These are phyloP conservation scores for Talaromyces proteolyticus DNA, from an alignment of 495 filamentous ascomycete species.

Conservation along the genomic window DNA sequence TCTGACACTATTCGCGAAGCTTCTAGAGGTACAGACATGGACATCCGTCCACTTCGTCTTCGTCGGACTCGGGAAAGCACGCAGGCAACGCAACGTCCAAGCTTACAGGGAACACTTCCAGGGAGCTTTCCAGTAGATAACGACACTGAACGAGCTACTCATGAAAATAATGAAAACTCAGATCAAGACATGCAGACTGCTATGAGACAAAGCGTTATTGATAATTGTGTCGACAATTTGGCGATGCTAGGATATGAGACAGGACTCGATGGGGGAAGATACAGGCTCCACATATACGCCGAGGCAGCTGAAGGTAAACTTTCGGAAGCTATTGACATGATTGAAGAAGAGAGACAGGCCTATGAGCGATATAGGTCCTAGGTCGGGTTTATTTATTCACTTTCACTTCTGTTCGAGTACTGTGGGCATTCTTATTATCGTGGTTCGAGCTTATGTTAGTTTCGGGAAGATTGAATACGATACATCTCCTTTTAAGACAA, in stretches of 20 bases:
- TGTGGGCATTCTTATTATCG: too few relatives aligned
- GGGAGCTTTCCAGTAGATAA: slow-evolving; percentile 26
- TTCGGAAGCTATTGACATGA: slow-evolving; percentile 48
- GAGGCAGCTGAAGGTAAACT: slow-evolving; percentile 42
- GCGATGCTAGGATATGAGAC: slow-evolving; percentile 44
- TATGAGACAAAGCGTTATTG: slow-evolving; percentile 21
- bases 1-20: background rate
- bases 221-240: slow-evolving; percentile 40
- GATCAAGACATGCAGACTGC: background rate
- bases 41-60: slow-evolving; percentile 18
- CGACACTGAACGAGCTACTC: background rate
- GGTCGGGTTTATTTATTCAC: slow-evolving; percentile 5
- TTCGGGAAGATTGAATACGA: too few relatives aligned
- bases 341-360: slow-evolving; percentile 48
- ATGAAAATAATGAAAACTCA: background rate
- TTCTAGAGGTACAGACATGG: slow-evolving; percentile 21
- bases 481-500: too few relatives aligned
- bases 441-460: too few relatives aligned
- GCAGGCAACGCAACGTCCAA: slow-evolving; percentile 4
- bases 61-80: slow-evolving; percentile 10
- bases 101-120: slow-evolving; percentile 10
- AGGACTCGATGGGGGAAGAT: slow-evolving; percentile 29
- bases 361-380: slow-evolving; percentile 24
- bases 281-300: slow-evolving; percentile 46
- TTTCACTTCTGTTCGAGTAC: too few relatives aligned